A percentile compares a stretch with the other conserved stretches of the same genome.
Conservation (phyloP, 805 yeast species). For the Saccharomycopsis oosterbeekiorum region DNA sequence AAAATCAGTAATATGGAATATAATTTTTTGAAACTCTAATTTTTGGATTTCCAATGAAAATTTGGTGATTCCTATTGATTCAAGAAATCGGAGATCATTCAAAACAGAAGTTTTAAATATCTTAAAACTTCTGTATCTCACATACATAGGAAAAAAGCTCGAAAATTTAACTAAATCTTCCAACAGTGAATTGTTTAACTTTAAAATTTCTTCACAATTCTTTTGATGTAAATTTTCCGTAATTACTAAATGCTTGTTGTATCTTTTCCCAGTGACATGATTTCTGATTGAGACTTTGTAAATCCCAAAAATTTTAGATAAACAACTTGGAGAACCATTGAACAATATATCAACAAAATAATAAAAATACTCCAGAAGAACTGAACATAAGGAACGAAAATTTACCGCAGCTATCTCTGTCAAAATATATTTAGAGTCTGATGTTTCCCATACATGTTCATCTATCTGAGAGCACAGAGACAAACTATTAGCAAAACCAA, state of each 20-base stretch:
- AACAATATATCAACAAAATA: slow-evolving; percentile 92
- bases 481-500: slow-evolving; percentile 71
- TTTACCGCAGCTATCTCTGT: slow-evolving; percentile 85
- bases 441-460: slow-evolving; percentile 89
- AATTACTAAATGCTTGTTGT: slow-evolving; percentile 82
- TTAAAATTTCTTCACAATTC: slow-evolving; percentile 89
- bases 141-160: slow-evolving; percentile 89
- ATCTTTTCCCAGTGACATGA: slow-evolving; percentile 60
- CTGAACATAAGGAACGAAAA: slow-evolving; percentile 83
- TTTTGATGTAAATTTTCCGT: slow-evolving; percentile 93
- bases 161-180: slow-evolving; percentile 98
- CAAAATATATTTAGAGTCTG: slow-evolving; percentile 80
- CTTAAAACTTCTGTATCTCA: slow-evolving; percentile 83
- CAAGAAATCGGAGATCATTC: slow-evolving; percentile 82
- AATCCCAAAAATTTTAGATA: slow-evolving; percentile 92
- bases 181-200: slow-evolving; percentile 83
- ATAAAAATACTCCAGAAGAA: slow-evolving; percentile 94
- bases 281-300: slow-evolving; percentile 86
- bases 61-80: slow-evolving; percentile 23
- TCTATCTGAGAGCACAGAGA: slow-evolving; percentile 94
- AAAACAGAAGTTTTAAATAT: slow-evolving; percentile 78
- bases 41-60: neutral
- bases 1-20: neutral
- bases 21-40: neutral
- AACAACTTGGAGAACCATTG: slow-evolving; percentile 87